Evolutionary conservation across 139 green algal genomes (phyloP).

Genomic region (Chlamydomonas incerta): DNA sequence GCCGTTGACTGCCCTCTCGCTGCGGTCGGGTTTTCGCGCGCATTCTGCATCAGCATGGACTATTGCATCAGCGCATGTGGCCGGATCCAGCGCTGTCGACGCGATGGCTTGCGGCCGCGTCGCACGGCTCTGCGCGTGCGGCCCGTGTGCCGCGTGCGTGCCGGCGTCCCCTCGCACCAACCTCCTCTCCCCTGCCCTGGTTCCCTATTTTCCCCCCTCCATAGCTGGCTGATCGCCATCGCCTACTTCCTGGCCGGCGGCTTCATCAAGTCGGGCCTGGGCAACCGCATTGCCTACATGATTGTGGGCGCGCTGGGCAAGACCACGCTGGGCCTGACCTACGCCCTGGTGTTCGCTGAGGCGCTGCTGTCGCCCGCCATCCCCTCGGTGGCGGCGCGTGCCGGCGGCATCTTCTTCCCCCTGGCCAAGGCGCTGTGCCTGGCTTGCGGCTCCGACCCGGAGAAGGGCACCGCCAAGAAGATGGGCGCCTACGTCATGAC

Average conservation of each 20-base stretch:
- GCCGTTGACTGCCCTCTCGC: no score
- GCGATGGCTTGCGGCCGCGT: no score
- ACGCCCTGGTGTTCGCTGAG: conserved; percentile 94
- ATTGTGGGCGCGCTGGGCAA: conserved; percentile 96
- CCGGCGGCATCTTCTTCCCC: conserved; percentile 98
- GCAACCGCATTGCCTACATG: conserved; percentile 96
- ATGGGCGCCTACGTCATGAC: conserved; percentile 99
- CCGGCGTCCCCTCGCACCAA: no score
- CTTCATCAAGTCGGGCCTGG: conserved; percentile 99
- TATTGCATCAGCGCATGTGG: no score
- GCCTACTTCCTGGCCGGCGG: conserved; percentile 98
- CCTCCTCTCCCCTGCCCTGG: no score
- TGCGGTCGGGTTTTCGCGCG: no score
- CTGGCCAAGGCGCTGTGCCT: conserved; percentile 94
- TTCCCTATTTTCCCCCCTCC: background rate
- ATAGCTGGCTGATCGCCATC: conserved; percentile 95
- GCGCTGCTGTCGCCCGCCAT: conserved; percentile 98
- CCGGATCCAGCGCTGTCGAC: no score
- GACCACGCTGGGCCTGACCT: conserved; percentile 97
- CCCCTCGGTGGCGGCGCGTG: conserved; percentile 94
- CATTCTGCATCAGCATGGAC: no score
- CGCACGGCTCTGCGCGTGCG: no score
- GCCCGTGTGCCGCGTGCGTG: no score
- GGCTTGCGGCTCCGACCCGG: conserved; percentile 92
- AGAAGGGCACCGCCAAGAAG: conserved; percentile 94